A percentile compares a stretch with the other conserved stretches of the same genome.
Evolutionary conservation across 805 yeast genomes (phyloP).

Genomic region (Myxozyma mucilagina): DNA sequence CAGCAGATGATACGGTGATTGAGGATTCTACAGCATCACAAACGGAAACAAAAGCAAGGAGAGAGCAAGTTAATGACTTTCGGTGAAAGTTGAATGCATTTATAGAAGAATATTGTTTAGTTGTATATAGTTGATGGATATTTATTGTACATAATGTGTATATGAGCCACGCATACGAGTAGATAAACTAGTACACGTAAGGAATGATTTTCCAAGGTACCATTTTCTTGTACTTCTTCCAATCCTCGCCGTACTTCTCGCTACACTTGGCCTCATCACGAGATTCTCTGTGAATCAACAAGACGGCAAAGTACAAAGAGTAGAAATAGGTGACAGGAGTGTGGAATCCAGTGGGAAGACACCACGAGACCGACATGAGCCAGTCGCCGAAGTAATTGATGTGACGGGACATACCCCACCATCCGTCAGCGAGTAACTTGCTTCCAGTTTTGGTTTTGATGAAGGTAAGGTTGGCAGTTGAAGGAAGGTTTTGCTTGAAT

Average conservation of each 20-base stretch:
- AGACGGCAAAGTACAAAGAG: constrained; percentile 74
- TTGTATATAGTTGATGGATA: not conserved
- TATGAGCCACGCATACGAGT: not conserved
- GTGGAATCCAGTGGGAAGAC: constrained; percentile 79
- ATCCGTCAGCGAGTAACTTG: constrained; percentile 79
- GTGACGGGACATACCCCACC: constrained; percentile 96
- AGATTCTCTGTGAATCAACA: constrained; percentile 81
- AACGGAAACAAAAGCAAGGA: not conserved
- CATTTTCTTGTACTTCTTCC: constrained; percentile 75
- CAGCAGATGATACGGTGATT: too few species aligned
- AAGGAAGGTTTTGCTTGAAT: constrained; percentile 75
- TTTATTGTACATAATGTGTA: constrained; percentile 1
- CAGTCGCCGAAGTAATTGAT: constrained; percentile 96
- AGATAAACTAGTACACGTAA: constrained; percentile 60
- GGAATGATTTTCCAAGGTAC: constrained; percentile 94
- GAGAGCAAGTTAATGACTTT: not conserved
- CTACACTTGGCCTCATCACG: constrained; percentile 92
- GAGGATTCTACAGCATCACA: not conserved
- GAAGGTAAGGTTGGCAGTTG: constrained; percentile 53
- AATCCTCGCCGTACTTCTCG: constrained; percentile 77
- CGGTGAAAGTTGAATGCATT: not conserved
- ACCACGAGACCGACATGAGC: constrained; percentile 89
- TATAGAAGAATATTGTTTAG: not conserved
- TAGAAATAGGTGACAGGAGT: constrained; percentile 88
- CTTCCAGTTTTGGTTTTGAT: constrained; percentile 70